Conservation (phyloP, 2,329 filamentous ascomycete genomes). For the Apiospora phragmitis region DNA sequence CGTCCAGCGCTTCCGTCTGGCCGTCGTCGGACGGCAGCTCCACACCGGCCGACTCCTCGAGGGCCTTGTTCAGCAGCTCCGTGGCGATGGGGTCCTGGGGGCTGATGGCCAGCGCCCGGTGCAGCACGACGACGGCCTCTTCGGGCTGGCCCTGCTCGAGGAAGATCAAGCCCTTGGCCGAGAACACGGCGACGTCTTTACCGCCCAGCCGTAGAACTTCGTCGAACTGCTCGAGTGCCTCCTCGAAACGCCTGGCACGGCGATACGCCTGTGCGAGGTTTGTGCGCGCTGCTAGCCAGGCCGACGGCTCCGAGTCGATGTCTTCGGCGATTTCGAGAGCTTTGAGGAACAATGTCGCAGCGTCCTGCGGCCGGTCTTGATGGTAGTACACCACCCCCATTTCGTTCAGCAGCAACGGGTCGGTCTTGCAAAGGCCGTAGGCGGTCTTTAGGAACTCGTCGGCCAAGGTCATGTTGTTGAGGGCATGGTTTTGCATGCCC, state of each 20-base stretch:
- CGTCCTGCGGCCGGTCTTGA: conserved; percentile 74
- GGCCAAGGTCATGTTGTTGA: conserved; percentile 92
- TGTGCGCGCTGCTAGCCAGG: conserved; percentile 80
- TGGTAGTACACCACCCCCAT: conserved; percentile 96
- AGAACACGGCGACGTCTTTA: conserved; percentile 77
- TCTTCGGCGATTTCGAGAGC: conserved; percentile 77
- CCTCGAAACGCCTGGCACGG: conserved; percentile 65
- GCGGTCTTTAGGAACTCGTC: conserved; percentile 93
- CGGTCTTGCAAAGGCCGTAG: conserved; percentile 77
- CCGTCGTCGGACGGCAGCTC: conserved; percentile 27
- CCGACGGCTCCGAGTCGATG: conserved; percentile 77
- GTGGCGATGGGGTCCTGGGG: conserved; percentile 82
- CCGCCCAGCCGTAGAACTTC: conserved; percentile 81
- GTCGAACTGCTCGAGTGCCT: conserved; percentile 80
- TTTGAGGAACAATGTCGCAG: conserved; percentile 74
- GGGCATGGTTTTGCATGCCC: conserved; percentile 95
- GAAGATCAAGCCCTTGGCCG: conserved; percentile 80
- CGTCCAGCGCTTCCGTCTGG: conserved; percentile 13
- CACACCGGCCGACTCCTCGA: conserved; percentile 58
- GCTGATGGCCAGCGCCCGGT: conserved; percentile 78
- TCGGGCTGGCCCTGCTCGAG: conserved; percentile 74
- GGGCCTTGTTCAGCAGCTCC: conserved; percentile 72
- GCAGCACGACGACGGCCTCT: conserved; percentile 78
- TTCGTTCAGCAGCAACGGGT: conserved; percentile 91
- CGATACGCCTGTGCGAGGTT: conserved; percentile 90